Evolutionary conservation across 2,329 filamentous ascomycete genomes (phyloP).

Genomic region (Paraphaeosphaeria minitans): DNA sequence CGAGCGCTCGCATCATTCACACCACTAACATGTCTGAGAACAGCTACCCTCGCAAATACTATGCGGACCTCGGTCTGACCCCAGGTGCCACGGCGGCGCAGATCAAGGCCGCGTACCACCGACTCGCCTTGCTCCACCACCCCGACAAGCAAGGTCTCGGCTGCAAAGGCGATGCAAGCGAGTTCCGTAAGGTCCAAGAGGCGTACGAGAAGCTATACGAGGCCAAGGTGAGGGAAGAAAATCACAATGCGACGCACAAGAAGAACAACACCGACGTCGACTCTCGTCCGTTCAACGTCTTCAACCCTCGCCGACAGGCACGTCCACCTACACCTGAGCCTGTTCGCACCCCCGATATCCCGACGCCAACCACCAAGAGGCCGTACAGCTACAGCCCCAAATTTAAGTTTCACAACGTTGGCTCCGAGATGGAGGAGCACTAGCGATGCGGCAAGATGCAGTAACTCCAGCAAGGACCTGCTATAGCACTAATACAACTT

Average conservation of each 20-base stretch:
- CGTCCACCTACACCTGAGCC: too few relatives aligned
- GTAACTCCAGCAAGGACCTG: neutral
- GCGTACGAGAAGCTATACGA: conserved; percentile 23
- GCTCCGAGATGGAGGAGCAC: neutral
- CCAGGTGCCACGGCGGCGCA: conserved; percentile 77
- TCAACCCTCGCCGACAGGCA: neutral
- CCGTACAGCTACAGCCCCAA: neutral
- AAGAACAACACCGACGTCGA: neutral
- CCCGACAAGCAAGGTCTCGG: conserved; percentile 88
- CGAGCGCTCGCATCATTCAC: too few relatives aligned
- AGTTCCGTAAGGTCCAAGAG: conserved; percentile 20
- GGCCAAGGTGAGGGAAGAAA: neutral
- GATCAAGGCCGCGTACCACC: conserved; percentile 96
- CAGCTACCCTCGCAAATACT: conserved; percentile 70
- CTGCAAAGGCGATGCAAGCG: conserved; percentile 17
- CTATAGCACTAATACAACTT: neutral
- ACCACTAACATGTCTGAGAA: conserved; percentile 14
- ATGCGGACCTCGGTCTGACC: conserved; percentile 78
- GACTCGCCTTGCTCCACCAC: conserved; percentile 91
- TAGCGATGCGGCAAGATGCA: neutral
- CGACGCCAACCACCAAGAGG: too few relatives aligned
- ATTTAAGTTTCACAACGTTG: neutral
- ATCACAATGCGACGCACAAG: neutral
- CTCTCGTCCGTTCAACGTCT: neutral
- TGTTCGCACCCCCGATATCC: too few relatives aligned